phyloP scores from a whole-genome alignment of 1,139 yeast genomes.

The Scheffersomyces segobiensis region DNA sequence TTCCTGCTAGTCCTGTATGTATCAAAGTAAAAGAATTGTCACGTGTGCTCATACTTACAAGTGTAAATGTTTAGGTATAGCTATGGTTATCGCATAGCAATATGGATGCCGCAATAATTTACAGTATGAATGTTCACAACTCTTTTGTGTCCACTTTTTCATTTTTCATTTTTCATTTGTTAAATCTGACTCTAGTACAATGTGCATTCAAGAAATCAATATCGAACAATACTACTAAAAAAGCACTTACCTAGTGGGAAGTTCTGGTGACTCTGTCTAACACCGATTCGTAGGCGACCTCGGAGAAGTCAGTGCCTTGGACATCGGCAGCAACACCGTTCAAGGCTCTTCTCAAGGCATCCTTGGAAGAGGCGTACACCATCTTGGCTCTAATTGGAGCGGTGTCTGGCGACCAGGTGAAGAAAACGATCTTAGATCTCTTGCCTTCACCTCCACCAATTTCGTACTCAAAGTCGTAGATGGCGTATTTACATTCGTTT shows the following conservation, averaged over 20 bases:
- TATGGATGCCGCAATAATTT: too few species aligned
- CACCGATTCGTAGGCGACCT: slow-evolving; percentile 91
- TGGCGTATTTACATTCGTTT: slow-evolving; percentile 93
- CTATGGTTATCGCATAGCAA: too few species aligned
- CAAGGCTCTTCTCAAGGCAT: slow-evolving; percentile 94
- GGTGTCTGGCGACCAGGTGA: slow-evolving; percentile 97
- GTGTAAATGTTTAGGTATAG: too few species aligned
- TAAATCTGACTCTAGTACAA: not conserved
- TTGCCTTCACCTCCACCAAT: slow-evolving; percentile 89
- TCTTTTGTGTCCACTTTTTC: not conserved
- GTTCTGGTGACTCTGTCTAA: slow-evolving; percentile 88
- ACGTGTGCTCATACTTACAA: too few species aligned
- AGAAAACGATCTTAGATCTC: slow-evolving; percentile 91
- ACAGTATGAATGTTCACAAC: not conserved
- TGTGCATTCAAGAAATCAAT: not conserved
- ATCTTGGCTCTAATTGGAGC: slow-evolving; percentile 94
- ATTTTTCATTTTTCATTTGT: too few species aligned
- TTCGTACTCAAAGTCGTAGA: slow-evolving; percentile 95
- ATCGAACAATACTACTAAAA: not conserved
- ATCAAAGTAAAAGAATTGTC: too few species aligned
- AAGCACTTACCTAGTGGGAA: slow-evolving; percentile 27
- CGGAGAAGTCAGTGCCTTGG: slow-evolving; percentile 98
- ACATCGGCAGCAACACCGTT: slow-evolving; percentile 92
- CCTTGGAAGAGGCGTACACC: slow-evolving; percentile 97
- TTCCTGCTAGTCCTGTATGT: too few species aligned